phyloP scores from a whole-genome alignment of 441 rosid species.

The Pelargonium citronellum region DNA sequence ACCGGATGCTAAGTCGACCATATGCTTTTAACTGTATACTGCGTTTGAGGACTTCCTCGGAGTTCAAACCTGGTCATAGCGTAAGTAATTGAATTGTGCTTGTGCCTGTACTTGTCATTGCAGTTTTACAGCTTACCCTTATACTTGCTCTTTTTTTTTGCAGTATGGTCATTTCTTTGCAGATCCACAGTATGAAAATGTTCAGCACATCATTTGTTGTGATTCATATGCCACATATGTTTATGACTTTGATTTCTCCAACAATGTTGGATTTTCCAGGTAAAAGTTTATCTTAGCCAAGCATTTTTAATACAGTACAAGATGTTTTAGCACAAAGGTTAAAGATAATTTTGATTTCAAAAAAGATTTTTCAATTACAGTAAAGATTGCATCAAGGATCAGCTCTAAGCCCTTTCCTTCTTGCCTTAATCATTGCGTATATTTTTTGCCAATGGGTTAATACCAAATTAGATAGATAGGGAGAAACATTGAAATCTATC shows the following conservation, averaged over 20 bases:
- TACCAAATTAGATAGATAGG: too few relatives aligned
- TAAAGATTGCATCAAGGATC: too few relatives aligned
- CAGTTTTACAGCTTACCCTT: neutral
- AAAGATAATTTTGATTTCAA: too few relatives aligned
- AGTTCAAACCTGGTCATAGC: constrained; percentile 81
- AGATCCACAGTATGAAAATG: constrained; percentile 95
- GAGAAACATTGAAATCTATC: too few relatives aligned
- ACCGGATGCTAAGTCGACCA: constrained; percentile 85
- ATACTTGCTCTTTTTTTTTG: constrained; percentile 26
- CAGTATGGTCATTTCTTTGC: constrained; percentile 99
- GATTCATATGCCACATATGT: constrained; percentile 96
- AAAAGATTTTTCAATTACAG: too few relatives aligned
- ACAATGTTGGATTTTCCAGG: constrained; percentile 83
- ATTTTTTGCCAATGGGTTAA: too few relatives aligned
- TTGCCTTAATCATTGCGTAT: too few relatives aligned
- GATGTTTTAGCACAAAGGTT: too few relatives aligned
- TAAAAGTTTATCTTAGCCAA: constrained; percentile 16
- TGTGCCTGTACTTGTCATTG: constrained; percentile 8
- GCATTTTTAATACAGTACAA: too few relatives aligned
- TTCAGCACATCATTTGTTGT: constrained; percentile 94
- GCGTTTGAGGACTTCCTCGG: constrained; percentile 88
- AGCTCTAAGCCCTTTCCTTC: too few relatives aligned
- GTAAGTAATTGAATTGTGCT: constrained; percentile 38
- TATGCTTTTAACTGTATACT: constrained; percentile 86
- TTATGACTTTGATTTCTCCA: constrained; percentile 86